A percentile compares a stretch with the other conserved stretches of the same genome.
These are phyloP conservation scores for Conidiobolus incongruus DNA, from an alignment of 371 early-diverging fungal genomes.

Conservation along the genomic window DNA sequence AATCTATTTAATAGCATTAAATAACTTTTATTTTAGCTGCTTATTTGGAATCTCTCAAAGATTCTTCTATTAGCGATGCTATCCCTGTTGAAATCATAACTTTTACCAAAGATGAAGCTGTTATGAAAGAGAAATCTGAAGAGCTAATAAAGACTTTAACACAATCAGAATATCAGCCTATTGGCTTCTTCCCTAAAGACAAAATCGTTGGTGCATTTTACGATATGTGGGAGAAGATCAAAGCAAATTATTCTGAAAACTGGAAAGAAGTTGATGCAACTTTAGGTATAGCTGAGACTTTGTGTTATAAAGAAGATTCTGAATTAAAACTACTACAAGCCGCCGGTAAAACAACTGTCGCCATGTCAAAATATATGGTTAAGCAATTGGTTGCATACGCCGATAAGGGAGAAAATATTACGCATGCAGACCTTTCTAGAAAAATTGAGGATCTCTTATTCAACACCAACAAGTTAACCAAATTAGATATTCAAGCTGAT, in stretches of 20 bases:
- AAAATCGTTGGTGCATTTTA: conserved; percentile 48
- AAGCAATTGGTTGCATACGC: conserved; percentile 56
- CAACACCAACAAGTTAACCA: conserved; percentile 36
- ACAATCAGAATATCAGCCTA: background rate
- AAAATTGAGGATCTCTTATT: conserved; percentile 41
- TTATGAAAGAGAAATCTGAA: conserved; percentile 18
- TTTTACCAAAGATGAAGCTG: conserved; percentile 7
- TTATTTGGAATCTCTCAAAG: conserved; percentile 15
- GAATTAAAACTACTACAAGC: conserved; percentile 48
- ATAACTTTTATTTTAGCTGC: conserved; percentile 8
- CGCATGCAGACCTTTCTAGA: conserved; percentile 69
- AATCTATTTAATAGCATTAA: background rate
- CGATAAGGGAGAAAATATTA: conserved; percentile 69
- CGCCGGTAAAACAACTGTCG: conserved; percentile 49
- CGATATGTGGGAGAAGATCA: conserved; percentile 49
- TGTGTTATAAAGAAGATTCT: conserved; percentile 77
- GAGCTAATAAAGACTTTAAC: conserved; percentile 5
- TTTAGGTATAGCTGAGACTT: conserved; percentile 34
- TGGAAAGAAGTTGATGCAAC: conserved; percentile 52
- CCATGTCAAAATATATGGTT: conserved; percentile 59
- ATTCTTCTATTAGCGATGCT: background rate
- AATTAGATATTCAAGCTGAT: conserved; percentile 41
- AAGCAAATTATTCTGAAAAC: conserved; percentile 15
- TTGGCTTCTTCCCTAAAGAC: conserved; percentile 40
- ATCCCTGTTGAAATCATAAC: background rate